These are phyloP conservation scores for Eimeria maxima DNA, from an alignment of 169 alveolate genomes.

Conservation along the genomic window DNA sequence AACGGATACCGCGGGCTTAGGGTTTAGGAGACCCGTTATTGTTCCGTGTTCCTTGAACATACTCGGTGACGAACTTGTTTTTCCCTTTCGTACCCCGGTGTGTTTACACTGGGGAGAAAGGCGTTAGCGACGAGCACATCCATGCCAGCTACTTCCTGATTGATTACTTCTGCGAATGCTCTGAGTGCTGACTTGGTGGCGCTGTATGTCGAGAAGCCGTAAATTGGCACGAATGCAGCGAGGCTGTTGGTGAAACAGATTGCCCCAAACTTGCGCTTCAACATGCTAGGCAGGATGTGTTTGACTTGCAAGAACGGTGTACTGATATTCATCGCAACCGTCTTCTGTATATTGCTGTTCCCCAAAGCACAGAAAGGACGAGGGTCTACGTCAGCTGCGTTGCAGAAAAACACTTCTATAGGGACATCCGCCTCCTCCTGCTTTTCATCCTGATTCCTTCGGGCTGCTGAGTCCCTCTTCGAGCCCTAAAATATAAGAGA, in stretches of 20 bases:
- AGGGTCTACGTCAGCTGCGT: slow-evolving; percentile 79
- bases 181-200: slow-evolving; percentile 81
- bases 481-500: neutral
- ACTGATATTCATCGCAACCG: slow-evolving; percentile 54
- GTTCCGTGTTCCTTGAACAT: neutral
- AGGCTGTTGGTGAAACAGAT: slow-evolving; percentile 80
- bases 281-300: slow-evolving; percentile 80
- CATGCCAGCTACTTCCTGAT: slow-evolving; percentile 79
- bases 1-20: neutral
- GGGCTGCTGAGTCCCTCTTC: slow-evolving; percentile 16
- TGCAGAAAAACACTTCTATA: slow-evolving; percentile 74
- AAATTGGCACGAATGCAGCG: slow-evolving; percentile 81
- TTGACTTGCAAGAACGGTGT: slow-evolving; percentile 73
- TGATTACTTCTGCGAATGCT: slow-evolving; percentile 78
- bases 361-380: slow-evolving; percentile 63
- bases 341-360: neutral
- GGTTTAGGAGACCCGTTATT: neutral
- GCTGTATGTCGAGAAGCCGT: slow-evolving; percentile 80
- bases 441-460: neutral
- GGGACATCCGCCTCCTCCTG: slow-evolving; percentile 53
- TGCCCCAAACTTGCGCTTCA: slow-evolving; percentile 61
- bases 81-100: slow-evolving; percentile 81
- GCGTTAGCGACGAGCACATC: slow-evolving; percentile 80
- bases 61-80: slow-evolving; percentile 81
- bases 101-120: slow-evolving; percentile 78